These are phyloP conservation scores for Lachancea kluyveri DNA, from an alignment of 805 yeast genomes.

Conservation along the genomic window DNA sequence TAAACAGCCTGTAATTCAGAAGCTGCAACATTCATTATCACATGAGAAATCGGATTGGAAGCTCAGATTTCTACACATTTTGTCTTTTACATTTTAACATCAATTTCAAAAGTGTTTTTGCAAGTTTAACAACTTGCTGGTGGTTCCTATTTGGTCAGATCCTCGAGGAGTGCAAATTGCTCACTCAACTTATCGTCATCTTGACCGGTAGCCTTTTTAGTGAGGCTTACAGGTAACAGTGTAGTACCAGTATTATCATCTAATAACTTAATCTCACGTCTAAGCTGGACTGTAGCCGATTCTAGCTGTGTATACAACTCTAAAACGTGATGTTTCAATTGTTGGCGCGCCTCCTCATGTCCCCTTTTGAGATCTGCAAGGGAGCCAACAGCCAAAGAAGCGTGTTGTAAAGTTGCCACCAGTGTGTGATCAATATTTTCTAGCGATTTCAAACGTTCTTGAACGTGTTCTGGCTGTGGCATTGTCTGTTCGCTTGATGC, in stretches of 20 bases:
- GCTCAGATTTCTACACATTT: no score
- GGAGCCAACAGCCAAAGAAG: slow-evolving; percentile 27
- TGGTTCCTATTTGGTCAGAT: no score
- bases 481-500: slow-evolving; percentile 1
- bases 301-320: slow-evolving; percentile 23
- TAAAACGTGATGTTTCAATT: slow-evolving; percentile 23
- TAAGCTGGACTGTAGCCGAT: slow-evolving; percentile 16
- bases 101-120: neutral
- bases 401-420: slow-evolving; percentile 22
- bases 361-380: slow-evolving; percentile 28
- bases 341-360: slow-evolving; percentile 23
- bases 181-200: slow-evolving; percentile 28
- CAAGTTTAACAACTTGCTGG: no score
- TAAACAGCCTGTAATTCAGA: no score
- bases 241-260: slow-evolving; percentile 28
- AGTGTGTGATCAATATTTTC: slow-evolving; percentile 23
- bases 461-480: slow-evolving; percentile 29
- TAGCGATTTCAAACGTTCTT: slow-evolving; percentile 24
- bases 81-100: neutral
- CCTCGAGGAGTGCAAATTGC: slow-evolving; percentile 17
- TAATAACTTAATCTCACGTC: slow-evolving; percentile 23
- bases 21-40: no score
- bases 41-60: no score
- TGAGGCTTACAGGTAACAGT: slow-evolving; percentile 26
- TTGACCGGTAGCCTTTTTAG: slow-evolving; percentile 29